These are phyloP conservation scores for Fraxinus excelsior DNA, from an alignment of 257 asterid genomes.

Conservation along the genomic window DNA sequence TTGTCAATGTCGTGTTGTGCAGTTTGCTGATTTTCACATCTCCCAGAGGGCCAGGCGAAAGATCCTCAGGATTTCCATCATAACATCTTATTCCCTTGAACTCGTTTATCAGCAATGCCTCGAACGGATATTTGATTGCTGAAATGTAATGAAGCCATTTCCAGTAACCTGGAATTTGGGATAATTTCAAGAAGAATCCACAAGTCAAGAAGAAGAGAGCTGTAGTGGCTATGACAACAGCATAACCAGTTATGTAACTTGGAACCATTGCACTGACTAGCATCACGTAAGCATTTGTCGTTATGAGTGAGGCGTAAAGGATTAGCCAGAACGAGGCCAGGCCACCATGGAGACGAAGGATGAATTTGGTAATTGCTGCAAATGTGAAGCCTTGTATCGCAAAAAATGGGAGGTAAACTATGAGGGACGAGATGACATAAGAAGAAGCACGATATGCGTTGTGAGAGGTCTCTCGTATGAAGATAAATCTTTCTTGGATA, in stretches of 20 bases:
- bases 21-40: slow-evolving; percentile 59
- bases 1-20: slow-evolving; percentile 41
- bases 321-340: slow-evolving; percentile 66
- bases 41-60: slow-evolving; percentile 85
- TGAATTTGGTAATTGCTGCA: slow-evolving; percentile 57
- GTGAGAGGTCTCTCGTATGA: slow-evolving; percentile 87
- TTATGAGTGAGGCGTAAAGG: slow-evolving; percentile 72
- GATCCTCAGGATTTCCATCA: slow-evolving; percentile 47
- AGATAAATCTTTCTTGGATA: slow-evolving; percentile 85
- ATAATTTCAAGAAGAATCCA: slow-evolving; percentile 77
- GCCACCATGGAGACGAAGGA: slow-evolving; percentile 51
- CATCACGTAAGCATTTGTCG: slow-evolving; percentile 90
- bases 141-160: slow-evolving; percentile 83
- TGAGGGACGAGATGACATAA: slow-evolving; percentile 78
- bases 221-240: slow-evolving; percentile 86
- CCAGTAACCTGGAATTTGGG: slow-evolving; percentile 72
- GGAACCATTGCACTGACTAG: slow-evolving; percentile 86
- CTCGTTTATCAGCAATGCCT: slow-evolving; percentile 76
- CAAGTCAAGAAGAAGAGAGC: slow-evolving; percentile 89
- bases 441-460: slow-evolving; percentile 82
- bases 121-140: slow-evolving; percentile 90
- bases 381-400: slow-evolving; percentile 81
- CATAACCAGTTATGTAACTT: slow-evolving; percentile 84
- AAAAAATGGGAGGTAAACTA: slow-evolving; percentile 83
- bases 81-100: slow-evolving; percentile 69